Evolutionary conservation across 225 moss, liverwort and hornwort genomes (phyloP).

Genomic region (Antitrichia curtipendula): DNA sequence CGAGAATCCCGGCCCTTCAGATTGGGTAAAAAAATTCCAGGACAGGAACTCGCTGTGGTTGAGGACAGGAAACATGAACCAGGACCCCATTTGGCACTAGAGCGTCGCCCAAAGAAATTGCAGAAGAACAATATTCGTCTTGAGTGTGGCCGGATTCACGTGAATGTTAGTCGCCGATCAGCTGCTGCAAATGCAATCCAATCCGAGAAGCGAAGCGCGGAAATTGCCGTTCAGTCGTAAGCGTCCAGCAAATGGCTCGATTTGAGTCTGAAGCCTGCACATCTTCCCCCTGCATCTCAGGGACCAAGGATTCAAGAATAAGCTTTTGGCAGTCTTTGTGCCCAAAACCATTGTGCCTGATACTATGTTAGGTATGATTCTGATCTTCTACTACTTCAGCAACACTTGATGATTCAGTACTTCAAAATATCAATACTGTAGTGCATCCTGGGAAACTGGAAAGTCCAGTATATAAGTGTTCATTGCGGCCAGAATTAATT

Average conservation of each 20-base stretch:
- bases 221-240: conserved; percentile 50
- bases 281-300: neutral
- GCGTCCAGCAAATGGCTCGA: neutral
- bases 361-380: neutral
- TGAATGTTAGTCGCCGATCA: conserved; percentile 61
- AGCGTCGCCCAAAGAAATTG: conserved; percentile 36
- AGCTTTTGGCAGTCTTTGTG: neutral
- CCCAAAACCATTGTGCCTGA: neutral
- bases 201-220: conserved; percentile 32
- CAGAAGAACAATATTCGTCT: conserved; percentile 82
- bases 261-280: neutral
- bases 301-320: neutral
- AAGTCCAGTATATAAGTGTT: neutral
- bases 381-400: neutral
- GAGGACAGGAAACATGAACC: neutral
- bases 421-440: neutral
- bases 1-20: conserved; percentile 3
- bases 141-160: conserved; percentile 83
- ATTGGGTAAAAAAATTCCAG: neutral
- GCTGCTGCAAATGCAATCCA: conserved; percentile 20
- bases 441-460: neutral
- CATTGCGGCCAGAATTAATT: neutral
- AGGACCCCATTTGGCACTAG: conserved; percentile 7
- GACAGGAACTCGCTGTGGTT: conserved; percentile 8
- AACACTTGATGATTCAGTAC: neutral